These are phyloP conservation scores for Wickerhamiella sergipiensis DNA, from an alignment of 805 yeast species.

Conservation along the genomic window DNA sequence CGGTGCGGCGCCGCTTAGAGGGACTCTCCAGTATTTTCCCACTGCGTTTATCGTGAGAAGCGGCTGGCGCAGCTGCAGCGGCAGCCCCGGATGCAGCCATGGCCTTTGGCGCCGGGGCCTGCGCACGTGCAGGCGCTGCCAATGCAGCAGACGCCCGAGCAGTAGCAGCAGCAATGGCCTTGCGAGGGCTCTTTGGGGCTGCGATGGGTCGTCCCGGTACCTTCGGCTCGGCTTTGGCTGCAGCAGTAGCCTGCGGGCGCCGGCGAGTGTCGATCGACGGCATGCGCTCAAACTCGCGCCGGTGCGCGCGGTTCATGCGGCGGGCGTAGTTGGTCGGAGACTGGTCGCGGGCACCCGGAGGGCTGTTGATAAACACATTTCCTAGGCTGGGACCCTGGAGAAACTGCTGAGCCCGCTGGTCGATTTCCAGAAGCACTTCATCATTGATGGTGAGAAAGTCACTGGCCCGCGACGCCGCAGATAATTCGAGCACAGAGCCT, in stretches of 20 bases:
- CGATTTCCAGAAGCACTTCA: constrained; percentile 24
- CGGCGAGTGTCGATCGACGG: constrained; percentile 10
- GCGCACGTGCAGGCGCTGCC: too few species aligned
- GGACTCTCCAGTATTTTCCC: constrained; percentile 10
- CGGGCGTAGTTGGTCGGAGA: not conserved
- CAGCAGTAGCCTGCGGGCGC: too few species aligned
- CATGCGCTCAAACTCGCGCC: constrained; percentile 18
- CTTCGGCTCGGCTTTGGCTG: too few species aligned
- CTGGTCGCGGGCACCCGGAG: not conserved
- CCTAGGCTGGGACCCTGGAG: constrained; percentile 1
- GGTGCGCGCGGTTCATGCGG: constrained; percentile 18
- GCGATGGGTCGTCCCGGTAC: not conserved
- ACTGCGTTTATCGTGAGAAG: constrained; percentile 4
- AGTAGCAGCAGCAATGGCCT: too few species aligned
- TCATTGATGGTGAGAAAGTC: constrained; percentile 25
- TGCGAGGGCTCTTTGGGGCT: not conserved
- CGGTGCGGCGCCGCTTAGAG: constrained; percentile 11
- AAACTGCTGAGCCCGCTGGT: constrained; percentile 20
- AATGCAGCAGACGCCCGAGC: too few species aligned
- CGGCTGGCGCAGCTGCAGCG: too few species aligned
- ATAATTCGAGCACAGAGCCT: constrained; percentile 6
- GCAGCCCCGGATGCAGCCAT: too few species aligned
- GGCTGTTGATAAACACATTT: constrained; percentile 1
- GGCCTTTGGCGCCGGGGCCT: too few species aligned
- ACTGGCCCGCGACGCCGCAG: constrained; percentile 12